Conservation (phyloP, 257 asterid genomes). For the Penstemon eatonii region DNA sequence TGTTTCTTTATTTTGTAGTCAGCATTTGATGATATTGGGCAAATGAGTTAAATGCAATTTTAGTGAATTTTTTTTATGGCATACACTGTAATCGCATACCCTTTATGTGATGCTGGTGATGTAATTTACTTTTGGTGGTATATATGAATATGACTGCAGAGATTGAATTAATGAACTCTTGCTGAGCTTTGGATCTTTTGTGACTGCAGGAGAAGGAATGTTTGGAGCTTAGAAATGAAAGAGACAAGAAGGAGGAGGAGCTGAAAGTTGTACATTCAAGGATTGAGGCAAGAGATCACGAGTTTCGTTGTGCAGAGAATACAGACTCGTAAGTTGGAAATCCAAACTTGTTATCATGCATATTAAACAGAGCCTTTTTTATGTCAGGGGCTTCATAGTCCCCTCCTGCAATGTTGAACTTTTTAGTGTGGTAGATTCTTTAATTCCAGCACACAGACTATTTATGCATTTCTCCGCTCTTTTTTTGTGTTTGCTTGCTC, state of each 20-base stretch:
- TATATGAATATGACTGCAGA: not conserved
- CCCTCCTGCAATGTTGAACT: not conserved
- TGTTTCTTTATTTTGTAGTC: not conserved
- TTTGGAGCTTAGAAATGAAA: constrained; percentile 50
- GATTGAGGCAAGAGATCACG: constrained; percentile 45
- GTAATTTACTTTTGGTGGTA: not conserved
- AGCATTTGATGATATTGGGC: constrained; percentile 1
- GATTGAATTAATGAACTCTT: not conserved
- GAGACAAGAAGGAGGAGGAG: constrained; percentile 56
- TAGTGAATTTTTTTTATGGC: not conserved
- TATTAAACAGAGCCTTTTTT: constrained; percentile 3
- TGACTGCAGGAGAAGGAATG: constrained; percentile 74
- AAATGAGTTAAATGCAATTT: not conserved
- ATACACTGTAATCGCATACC: not conserved
- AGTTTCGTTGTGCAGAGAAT: constrained; percentile 34
- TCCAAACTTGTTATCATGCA: constrained; percentile 1
- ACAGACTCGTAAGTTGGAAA: constrained; percentile 47
- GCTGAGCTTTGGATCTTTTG: constrained; percentile 17
- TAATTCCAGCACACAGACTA: not conserved
- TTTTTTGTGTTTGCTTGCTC: constrained; percentile 21
- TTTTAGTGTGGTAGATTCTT: constrained; percentile 3
- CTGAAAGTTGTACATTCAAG: constrained; percentile 37
- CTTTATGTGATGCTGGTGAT: constrained; percentile 12
- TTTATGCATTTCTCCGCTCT: not conserved
- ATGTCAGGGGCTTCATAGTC: not conserved